Base-by-base conservation (phyloP, 2,329 filamentous ascomycete genomes). In the Pseudocercospora vitis region DNA sequence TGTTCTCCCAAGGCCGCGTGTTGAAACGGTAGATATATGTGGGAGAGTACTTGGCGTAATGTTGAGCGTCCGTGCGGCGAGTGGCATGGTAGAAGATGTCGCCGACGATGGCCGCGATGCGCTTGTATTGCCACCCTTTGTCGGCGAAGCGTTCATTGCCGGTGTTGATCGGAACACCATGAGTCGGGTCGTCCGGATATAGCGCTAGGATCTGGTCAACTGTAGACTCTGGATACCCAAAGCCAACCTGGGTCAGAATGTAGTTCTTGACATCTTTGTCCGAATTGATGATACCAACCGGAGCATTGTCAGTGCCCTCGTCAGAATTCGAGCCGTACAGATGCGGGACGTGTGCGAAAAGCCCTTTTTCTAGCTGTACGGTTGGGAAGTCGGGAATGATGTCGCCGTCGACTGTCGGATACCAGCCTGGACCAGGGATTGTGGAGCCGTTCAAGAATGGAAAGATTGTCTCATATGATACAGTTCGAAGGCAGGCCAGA, bases 1-100 rank as follows among this genome's bases (percentile, higher is more conserved):
- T 54, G 19, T 56, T 57, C 11, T 78, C 76, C 7, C 74, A 73
- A 0, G 76, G 69, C 11, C 77, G 68, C 8, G 80, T 80, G 63
- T 86, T 82, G 73, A 86, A 86, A 39, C 80, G 77, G 70, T 84
- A 86, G 64, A 78, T 80, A 71, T 82, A 86, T 4, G 80, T 79
- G 4, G 77, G 72, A 2, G 80, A 70, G 31, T 72, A 66, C 9
- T 69, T 69, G 8, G 79, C 71, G 75, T 79, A 83, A 1, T 72
- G 69, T 59, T 80, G 70, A 54, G 77, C 79, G 7, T 79, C 77
- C 24, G 76, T 70, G 12, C 82, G 75, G 1, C 82, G 76, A 19
- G 77, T 74, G 4, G 78, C 82, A 55, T 83, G 80, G 69, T 84
- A 80, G 49, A 72, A 67, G 2, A 73, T 67, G 65, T 86, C 83